Base-by-base conservation (phyloP, 257 asterid species). In the Solanum chiquidenum region DNA sequence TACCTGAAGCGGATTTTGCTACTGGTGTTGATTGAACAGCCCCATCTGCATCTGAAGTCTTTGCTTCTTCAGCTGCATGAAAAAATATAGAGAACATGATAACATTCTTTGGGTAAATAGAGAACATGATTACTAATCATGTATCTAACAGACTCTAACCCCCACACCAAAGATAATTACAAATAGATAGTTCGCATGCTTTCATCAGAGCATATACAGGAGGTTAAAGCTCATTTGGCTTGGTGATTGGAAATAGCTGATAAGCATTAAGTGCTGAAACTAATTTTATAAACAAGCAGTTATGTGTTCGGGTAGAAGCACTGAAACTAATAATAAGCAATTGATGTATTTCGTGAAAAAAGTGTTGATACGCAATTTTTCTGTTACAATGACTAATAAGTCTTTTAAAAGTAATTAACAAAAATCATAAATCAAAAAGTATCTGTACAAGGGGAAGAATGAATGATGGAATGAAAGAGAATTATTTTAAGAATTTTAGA, bases 1-100 rank as follows among this genome's bases (percentile, higher is more conserved):
- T 83, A 20, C 90, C 87, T 69, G 90, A 76, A 40, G 79, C 86
- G 86, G 92, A 89, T 89, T 94, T 92, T 55, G 90, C 75, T 85
- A 76, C 90, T 18, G 76, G 58, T 35, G 90, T 83, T 31, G 52
- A 88, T 82, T 87, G 92, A 88, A 83, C 89, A 77, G 46, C 90
- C 80, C 42, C 88, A 34, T 60, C 87, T 40, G 76, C 90, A 42
- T 46, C 86, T 35, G 84, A n/a, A 77, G 85, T 85, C 86, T 87
- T 86, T 18, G 86, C 55, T 86, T 55, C 90, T 46, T 90, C 92
- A 58, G 40, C 94, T 90, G 89, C 89, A 85, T 73, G 31, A 76
- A 40, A n/a, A 27, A 82, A 20, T 3, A 68, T 18, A 80, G 18
- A 52, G 40, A 49, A 77, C 21, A 23, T 82, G 85, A 82, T 83